Conservation (phyloP, 78 protist genomes). For the Pigoraptor vietnamica region DNA sequence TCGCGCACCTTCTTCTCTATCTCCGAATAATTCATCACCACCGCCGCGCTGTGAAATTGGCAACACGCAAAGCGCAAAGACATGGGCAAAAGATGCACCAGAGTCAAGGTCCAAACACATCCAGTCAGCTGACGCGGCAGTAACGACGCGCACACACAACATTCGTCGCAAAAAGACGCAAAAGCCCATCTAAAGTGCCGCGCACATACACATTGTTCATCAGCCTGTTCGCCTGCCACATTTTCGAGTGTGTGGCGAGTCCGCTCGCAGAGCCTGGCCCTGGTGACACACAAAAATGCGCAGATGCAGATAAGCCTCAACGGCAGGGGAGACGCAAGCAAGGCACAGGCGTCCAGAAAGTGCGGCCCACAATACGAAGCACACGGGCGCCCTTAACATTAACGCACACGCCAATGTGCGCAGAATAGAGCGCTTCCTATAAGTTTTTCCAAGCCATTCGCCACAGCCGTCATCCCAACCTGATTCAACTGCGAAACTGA, state of each 20-base stretch:
- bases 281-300: too few relatives aligned
- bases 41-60: not conserved
- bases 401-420: too few relatives aligned
- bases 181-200: not conserved
- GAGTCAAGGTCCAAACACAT: not conserved
- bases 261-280: not conserved
- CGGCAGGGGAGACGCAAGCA: too few relatives aligned
- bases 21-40: constrained; percentile 33
- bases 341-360: too few relatives aligned
- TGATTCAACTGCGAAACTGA: too few relatives aligned
- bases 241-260: not conserved
- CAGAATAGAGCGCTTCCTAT: too few relatives aligned
- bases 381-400: too few relatives aligned
- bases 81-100: not conserved
- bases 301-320: too few relatives aligned
- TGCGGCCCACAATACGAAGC: too few relatives aligned
- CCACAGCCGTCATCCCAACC: too few relatives aligned
- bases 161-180: not conserved
- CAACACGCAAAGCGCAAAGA: not conserved
- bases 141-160: not conserved
- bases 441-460: too few relatives aligned
- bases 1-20: constrained; percentile 47
- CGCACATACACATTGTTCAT: not conserved
- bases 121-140: not conserved
- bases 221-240: not conserved